phyloP scores from a whole-genome alignment of 345 rosid species.

The Salix koriyanagi region DNA sequence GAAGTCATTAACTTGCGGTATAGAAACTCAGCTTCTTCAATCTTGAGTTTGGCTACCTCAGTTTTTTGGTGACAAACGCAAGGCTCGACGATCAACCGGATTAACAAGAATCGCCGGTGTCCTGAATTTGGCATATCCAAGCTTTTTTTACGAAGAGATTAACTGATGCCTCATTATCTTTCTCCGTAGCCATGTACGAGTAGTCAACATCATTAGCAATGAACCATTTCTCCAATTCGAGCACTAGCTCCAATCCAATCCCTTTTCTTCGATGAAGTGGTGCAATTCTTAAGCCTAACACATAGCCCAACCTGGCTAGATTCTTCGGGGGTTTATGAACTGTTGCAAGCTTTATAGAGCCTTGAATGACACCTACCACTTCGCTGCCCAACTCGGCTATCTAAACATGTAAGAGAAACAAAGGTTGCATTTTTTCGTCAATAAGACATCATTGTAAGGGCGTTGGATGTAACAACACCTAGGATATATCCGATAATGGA shows the following conservation, averaged over 20 bases:
- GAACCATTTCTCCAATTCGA: conserved; percentile 73
- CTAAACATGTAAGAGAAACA: conserved; percentile 18
- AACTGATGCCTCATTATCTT: conserved; percentile 61
- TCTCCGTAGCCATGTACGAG: conserved; percentile 77
- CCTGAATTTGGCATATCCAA: conserved; percentile 49
- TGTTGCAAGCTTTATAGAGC: conserved; percentile 61
- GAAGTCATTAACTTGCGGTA: conserved; percentile 47
- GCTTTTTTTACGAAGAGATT: conserved; percentile 46
- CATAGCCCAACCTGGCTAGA: conserved; percentile 55
- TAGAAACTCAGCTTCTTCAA: conserved; percentile 49
- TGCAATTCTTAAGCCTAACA: conserved; percentile 59
- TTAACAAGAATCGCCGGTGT: conserved; percentile 64
- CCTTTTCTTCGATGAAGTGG: conserved; percentile 59
- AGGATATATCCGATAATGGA: neutral
- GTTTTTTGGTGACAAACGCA: conserved; percentile 34
- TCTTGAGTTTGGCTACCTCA: conserved; percentile 39
- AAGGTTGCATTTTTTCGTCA: neutral
- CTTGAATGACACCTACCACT: conserved; percentile 72
- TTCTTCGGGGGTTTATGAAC: conserved; percentile 32
- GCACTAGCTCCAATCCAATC: conserved; percentile 49
- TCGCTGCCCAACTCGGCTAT: conserved; percentile 57
- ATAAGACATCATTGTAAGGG: neutral
- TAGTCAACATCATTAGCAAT: conserved; percentile 44
- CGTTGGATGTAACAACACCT: neutral
- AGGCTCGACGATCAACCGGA: conserved; percentile 43